These are phyloP conservation scores for Cladosporium cucumerinum DNA, from an alignment of 2,329 filamentous ascomycete species.

Conservation along the genomic window DNA sequence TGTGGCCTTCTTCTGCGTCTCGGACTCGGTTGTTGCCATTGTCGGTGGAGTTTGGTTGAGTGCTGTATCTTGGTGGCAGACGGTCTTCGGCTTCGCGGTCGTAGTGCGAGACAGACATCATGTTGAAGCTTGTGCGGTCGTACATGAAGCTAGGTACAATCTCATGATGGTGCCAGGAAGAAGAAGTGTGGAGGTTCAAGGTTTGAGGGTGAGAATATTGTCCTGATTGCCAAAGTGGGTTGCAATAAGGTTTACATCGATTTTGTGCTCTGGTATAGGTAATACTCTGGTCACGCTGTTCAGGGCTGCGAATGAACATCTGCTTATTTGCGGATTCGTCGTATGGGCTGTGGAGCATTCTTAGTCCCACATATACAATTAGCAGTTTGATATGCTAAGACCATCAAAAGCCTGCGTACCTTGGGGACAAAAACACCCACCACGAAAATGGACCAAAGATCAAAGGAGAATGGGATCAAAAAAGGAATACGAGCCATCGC, in stretches of 20 bases:
- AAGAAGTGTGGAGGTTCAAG: not conserved
- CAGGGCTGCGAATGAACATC: not conserved
- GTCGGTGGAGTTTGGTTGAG: not conserved
- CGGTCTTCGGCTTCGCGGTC: not conserved
- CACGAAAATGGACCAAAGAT: not conserved
- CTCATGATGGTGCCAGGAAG: not conserved
- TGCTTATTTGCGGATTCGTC: not conserved
- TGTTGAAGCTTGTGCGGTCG: not conserved
- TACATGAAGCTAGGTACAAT: not conserved
- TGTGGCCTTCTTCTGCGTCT: not conserved
- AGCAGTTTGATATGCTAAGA: not conserved
- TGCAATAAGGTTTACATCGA: not conserved
- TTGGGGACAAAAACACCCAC: not conserved
- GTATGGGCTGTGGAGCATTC: not conserved
- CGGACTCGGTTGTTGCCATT: not conserved
- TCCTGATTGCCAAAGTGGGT: not conserved
- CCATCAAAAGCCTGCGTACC: not conserved
- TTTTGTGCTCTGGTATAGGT: not conserved
- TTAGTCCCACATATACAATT: not conserved
- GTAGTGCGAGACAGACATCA: not conserved
- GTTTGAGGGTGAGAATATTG: not conserved
- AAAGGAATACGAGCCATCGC: not conserved
- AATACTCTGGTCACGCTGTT: not conserved
- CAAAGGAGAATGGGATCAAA: not conserved
- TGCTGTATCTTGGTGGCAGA: not conserved